Evolutionary conservation across 345 rosid species (phyloP), one percentile per base, ranked within the genome.

Genomic region (Alliaria petiolata): DNA sequence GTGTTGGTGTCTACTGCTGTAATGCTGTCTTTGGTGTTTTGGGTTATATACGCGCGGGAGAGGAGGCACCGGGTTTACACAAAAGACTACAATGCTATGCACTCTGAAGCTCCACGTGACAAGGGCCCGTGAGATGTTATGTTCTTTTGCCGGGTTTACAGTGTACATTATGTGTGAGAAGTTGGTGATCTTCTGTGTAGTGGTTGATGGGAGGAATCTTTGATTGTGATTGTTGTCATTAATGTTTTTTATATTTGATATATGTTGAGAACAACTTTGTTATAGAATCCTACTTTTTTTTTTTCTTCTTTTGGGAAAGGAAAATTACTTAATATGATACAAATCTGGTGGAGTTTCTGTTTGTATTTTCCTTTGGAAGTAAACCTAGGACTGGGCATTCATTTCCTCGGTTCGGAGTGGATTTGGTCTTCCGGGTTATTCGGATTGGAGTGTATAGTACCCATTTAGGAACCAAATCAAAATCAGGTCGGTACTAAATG

Each of bases 11-110:
- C 99, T 6, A 83, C 82, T 5, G 91, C 92, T 4, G 98, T 91
- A 33, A 91, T 95, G 99, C 79, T 88, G 28, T 95, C 98, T 14
- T 59, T 95, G 67, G 84, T 95, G 75, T 91, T 95, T 82, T 95
- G 98, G 98, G 88, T 95, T 31, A 76, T 95, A 16, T 92, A 95
- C 16, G 87, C 98, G 3, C 69, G 97, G 38, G 97, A 95, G 81
- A 79, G 97, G 33, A 75, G 91, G 70, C 98, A 95, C 66, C 89
- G 98, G 2, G 89, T 84, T 7, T 87, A 89, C 77, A 83, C 96
- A 1, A 91, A 85, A 78, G 81, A 81, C 67, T 78, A 78, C 25
- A 39, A 62, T 56, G 58, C 79, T 53, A 55, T 71, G 76, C 65
- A 58, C 17, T 4, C 74, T 14, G 79, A 64, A 57, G 76, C 72